Base-by-base conservation (phyloP, 257 asterid genomes). In the Primulina huaijiensis region DNA sequence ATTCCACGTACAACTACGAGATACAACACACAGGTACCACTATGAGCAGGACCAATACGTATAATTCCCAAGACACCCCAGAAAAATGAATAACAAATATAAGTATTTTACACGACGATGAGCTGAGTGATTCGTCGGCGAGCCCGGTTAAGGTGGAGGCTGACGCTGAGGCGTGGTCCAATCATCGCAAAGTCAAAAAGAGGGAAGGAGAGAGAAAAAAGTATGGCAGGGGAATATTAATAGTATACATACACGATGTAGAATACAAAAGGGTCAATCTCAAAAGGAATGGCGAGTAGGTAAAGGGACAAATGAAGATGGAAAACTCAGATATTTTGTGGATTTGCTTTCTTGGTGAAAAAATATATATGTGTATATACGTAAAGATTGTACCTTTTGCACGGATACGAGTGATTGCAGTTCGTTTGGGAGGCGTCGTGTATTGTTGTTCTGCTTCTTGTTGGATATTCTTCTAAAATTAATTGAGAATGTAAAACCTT, bases 141-240 rank as follows among this genome's bases (percentile, higher is more conserved):
- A 85, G 34, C 79, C 88, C 82, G 79, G 61, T 17, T 35, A 79
- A 60, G 77, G 79, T 69, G 87, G 82, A 67, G 72, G 75, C 75
- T 33, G 78, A 74, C 55, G 67, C 14, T 34, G 70, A 72, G 74
- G 77, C 70, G 60, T 75, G 81, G 78, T 60, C 82, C 71, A 69
- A 59, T 27, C 33, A 71, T 21, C 43, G 63, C 52, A 77, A 81
- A 76, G 81, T 80, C 84, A 80, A 80, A 67, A 73, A 62, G 67
- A 75, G 67, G 7, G 0, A 67, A 61, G 37, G 9, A 64, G 56
- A 37, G 68, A 37, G 16, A 64, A n/a, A 34, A 2, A 8, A 4
- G 55, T 46, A 14, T 29, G 8, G 27, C 25, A 29, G 27, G 17
- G 30, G 10, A 74, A 19, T 16, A n/a, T 10, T 21, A 65, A 43